phyloP scores from a whole-genome alignment of 2,329 filamentous ascomycete genomes.

The Fusarium udum region DNA sequence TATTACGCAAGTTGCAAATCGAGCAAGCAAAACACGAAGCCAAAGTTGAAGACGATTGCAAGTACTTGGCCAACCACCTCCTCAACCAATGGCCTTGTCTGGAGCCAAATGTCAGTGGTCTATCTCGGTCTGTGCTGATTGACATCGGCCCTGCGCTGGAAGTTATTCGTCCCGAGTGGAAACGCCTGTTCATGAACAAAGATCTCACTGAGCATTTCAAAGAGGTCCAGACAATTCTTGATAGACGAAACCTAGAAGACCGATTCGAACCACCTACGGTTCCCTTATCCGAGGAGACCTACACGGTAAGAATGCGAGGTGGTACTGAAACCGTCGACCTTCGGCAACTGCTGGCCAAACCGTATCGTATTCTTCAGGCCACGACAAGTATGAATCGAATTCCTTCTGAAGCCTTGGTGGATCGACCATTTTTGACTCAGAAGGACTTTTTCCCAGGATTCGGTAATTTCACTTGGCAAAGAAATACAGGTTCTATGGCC shows the following conservation, averaged over 20 bases:
- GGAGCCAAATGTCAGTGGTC: conserved; percentile 28
- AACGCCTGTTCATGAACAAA: conserved; percentile 35
- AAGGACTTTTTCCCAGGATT: conserved; percentile 1
- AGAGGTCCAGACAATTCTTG: conserved; percentile 31
- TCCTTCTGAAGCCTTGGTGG: background rate
- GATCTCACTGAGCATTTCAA: conserved; percentile 33
- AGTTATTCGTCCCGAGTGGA: conserved; percentile 41
- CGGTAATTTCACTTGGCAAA: background rate
- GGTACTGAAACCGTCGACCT: conserved; percentile 31
- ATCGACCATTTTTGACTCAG: conserved; percentile 18
- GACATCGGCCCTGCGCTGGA: conserved; percentile 37
- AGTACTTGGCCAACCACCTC: conserved; percentile 34
- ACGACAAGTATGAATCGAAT: background rate
- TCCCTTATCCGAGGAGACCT: conserved; percentile 30
- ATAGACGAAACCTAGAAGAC: conserved; percentile 19
- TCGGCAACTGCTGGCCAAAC: conserved; percentile 27
- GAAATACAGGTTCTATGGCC: background rate
- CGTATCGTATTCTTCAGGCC: conserved; percentile 3
- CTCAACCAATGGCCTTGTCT: conserved; percentile 41
- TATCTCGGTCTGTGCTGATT: conserved; percentile 29
- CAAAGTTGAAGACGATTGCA: conserved; percentile 39
- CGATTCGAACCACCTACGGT: conserved; percentile 18
- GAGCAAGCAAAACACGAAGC: conserved; percentile 31
- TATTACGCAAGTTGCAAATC: conserved; percentile 32
- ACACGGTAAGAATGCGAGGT: conserved; percentile 27